These are phyloP conservation scores for Pinguiococcus pyrenoidosus DNA, from an alignment of 108 stramenopile genomes.

Conservation along the genomic window DNA sequence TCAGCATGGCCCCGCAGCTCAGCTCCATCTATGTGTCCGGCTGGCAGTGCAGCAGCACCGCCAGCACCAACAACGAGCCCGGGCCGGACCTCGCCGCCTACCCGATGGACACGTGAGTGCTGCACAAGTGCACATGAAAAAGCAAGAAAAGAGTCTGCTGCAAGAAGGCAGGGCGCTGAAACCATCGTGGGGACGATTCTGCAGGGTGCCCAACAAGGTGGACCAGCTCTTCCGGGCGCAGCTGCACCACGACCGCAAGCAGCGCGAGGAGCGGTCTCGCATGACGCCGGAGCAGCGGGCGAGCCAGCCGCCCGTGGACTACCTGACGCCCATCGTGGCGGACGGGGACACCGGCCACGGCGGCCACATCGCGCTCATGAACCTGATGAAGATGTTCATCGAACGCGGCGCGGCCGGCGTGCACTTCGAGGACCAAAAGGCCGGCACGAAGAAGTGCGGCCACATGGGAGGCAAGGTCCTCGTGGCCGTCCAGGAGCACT, in stretches of 20 bases:
- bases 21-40: constrained; percentile 72
- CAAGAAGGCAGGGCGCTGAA: neutral
- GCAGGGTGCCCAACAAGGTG: constrained; percentile 29
- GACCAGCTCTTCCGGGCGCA: constrained; percentile 87
- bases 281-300: constrained; percentile 39
- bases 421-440: constrained; percentile 53
- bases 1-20: constrained; percentile 84
- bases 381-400: constrained; percentile 78
- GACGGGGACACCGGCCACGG: constrained; percentile 86
- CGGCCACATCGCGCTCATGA: constrained; percentile 78
- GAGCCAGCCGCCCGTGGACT: constrained; percentile 55
- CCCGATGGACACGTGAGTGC: constrained; percentile 29
- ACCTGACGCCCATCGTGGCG: constrained; percentile 78
- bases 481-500: constrained; percentile 82
- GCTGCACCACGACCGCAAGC: constrained; percentile 77
- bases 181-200: neutral
- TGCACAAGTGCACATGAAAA: neutral
- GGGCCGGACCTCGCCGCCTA: constrained; percentile 78
- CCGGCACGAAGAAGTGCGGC: constrained; percentile 93
- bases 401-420: constrained; percentile 80
- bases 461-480: constrained; percentile 63
- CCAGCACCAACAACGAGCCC: constrained; percentile 80
- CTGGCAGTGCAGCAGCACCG: constrained; percentile 84
- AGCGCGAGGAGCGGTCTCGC: constrained; percentile 62
- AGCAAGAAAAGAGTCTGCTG: neutral